Conservation (phyloP, 768 basidiomycete species). For the Auricularia heimuer region DNA sequence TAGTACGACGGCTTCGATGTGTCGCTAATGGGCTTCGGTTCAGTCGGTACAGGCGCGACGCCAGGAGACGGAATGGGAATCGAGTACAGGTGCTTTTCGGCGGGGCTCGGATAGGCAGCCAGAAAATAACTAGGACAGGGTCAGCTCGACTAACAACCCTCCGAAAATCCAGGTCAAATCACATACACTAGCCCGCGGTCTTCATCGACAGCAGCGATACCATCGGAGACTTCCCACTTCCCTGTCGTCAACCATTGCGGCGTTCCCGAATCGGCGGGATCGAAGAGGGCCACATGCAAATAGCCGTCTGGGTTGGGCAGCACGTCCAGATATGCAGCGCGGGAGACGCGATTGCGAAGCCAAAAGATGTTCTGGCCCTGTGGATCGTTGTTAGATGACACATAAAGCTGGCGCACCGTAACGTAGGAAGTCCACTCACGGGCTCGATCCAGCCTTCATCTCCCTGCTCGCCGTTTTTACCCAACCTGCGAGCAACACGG, state of each 20-base stretch:
- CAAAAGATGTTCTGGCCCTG: constrained; percentile 58
- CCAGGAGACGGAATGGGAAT: constrained; percentile 49
- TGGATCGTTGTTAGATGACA: not conserved
- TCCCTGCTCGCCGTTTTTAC: constrained; percentile 73
- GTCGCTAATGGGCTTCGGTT: constrained; percentile 46
- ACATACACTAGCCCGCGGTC: constrained; percentile 63
- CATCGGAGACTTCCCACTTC: constrained; percentile 78
- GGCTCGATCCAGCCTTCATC: constrained; percentile 94
- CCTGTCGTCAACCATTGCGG: constrained; percentile 83
- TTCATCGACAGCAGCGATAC: constrained; percentile 63
- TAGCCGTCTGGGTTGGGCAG: constrained; percentile 74
- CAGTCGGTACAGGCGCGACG: constrained; percentile 16
- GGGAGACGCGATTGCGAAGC: constrained; percentile 28
- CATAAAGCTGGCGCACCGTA: not conserved
- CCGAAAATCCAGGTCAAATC: constrained; percentile 26
- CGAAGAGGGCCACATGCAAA: constrained; percentile 90
- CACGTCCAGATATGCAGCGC: constrained; percentile 79
- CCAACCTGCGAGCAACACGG: constrained; percentile 63
- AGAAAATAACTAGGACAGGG: constrained; percentile 43
- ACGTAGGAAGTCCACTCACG: constrained; percentile 34
- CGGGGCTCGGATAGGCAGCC: constrained; percentile 78
- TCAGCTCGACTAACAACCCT: too few species aligned
- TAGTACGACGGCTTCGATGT: constrained; percentile 45
- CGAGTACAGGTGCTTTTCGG: constrained; percentile 76
- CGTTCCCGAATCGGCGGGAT: constrained; percentile 52